These are phyloP conservation scores for Pseudogymnoascus verrucosus DNA, from an alignment of 2,329 filamentous ascomycete species.

Conservation along the genomic window DNA sequence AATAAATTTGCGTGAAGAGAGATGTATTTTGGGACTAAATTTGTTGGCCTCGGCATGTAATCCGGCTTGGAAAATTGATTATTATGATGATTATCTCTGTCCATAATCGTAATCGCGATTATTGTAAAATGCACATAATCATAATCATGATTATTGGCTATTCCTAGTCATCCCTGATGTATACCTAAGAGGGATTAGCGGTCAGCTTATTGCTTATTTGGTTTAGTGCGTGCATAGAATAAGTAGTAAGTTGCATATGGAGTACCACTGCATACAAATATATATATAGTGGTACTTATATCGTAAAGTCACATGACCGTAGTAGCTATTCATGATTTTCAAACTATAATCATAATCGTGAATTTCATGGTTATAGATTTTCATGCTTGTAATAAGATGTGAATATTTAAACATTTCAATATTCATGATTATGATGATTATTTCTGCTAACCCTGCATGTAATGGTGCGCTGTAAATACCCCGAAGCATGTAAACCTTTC, in stretches of 20 bases:
- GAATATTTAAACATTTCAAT: background rate
- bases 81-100: background rate
- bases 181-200: background rate
- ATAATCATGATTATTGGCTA: background rate
- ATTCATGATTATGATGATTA: background rate
- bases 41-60: background rate
- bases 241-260: background rate
- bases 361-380: background rate
- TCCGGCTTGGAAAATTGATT: background rate
- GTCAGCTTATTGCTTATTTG: background rate
- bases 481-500: background rate
- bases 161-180: background rate
- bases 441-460: background rate
- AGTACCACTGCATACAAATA: background rate
- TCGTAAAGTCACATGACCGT: background rate
- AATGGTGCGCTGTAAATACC: background rate
- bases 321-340: background rate
- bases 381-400: background rate
- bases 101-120: background rate
- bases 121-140: background rate
- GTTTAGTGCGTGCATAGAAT: background rate
- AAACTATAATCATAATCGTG: background rate
- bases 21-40: background rate
- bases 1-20: background rate
- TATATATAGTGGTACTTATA: background rate